phyloP scores from a whole-genome alignment of 345 rosid species.

The Hypericum androsaemum region DNA sequence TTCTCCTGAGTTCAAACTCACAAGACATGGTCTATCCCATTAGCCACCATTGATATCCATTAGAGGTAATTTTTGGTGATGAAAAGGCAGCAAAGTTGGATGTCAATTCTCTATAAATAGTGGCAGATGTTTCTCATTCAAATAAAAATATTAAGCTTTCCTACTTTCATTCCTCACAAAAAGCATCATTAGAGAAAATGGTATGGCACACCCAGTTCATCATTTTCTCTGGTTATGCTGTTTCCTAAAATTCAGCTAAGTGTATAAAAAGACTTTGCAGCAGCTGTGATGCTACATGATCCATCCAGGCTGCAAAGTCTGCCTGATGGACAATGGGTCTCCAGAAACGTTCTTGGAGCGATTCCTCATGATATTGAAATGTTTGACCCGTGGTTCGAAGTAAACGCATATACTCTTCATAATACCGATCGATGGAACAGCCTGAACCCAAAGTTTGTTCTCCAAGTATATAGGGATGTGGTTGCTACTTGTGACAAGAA shows the following conservation, averaged over 20 bases:
- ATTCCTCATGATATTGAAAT: constrained; percentile 90
- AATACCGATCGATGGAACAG: constrained; percentile 84
- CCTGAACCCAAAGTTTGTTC: constrained; percentile 87
- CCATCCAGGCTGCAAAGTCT: constrained; percentile 57
- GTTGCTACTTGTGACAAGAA: constrained; percentile 74
- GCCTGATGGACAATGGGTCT: constrained; percentile 48
- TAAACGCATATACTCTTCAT: constrained; percentile 62
- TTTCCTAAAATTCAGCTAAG: constrained; percentile 89
- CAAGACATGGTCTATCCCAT: too few relatives aligned
- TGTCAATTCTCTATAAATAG: too few relatives aligned
- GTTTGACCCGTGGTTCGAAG: constrained; percentile 84
- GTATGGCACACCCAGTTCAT: too few relatives aligned
- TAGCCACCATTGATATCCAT: too few relatives aligned
- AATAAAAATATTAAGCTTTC: too few relatives aligned
- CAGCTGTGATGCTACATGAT: constrained; percentile 89
- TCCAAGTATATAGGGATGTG: constrained; percentile 84
- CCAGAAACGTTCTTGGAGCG: constrained; percentile 83
- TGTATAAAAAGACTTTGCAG: constrained; percentile 85
- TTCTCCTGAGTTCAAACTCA: too few relatives aligned
- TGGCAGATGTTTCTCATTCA: too few relatives aligned
- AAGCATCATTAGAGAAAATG: too few relatives aligned
- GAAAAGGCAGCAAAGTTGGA: too few relatives aligned
- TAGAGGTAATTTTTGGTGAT: too few relatives aligned
- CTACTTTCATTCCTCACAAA: too few relatives aligned
- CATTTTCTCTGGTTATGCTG: constrained; percentile 74